A percentile compares a stretch with the other conserved stretches of the same genome.
phyloP scores from a whole-genome alignment of 2,329 filamentous ascomycete species.

The Alternaria triticina region DNA sequence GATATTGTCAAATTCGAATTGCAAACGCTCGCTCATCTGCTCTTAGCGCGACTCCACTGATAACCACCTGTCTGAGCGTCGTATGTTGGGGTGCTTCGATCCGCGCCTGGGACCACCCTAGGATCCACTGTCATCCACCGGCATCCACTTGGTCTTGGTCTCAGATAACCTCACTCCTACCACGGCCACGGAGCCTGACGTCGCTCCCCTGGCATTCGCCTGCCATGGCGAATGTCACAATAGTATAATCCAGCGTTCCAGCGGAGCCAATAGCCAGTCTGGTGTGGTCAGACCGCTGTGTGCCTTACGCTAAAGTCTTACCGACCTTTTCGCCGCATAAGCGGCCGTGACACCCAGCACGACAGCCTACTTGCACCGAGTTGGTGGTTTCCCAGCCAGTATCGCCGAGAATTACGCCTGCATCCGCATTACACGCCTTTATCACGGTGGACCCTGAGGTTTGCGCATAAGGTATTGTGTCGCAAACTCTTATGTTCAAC shows the following conservation, averaged over 20 bases:
- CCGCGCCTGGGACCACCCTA: slow-evolving; percentile 6
- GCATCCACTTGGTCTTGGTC: slow-evolving; percentile 7
- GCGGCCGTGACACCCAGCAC: slow-evolving; percentile 6
- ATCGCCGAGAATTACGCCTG: slow-evolving; percentile 2
- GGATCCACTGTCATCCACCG: slow-evolving; percentile 4
- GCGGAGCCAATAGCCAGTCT: neutral
- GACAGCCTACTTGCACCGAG: slow-evolving; percentile 6
- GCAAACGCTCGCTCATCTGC: slow-evolving; percentile 4
- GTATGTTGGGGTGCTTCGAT: slow-evolving; percentile 16
- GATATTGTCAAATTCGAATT: slow-evolving; percentile 10
- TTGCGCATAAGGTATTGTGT: neutral
- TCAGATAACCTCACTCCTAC: neutral
- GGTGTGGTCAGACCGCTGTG: neutral
- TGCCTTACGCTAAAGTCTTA: slow-evolving; percentile 8
- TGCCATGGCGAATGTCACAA: neutral
- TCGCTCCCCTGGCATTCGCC: neutral
- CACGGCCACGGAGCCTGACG: neutral
- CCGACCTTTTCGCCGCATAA: slow-evolving; percentile 1
- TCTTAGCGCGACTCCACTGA: slow-evolving; percentile 24
- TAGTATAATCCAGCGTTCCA: neutral
- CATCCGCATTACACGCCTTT: neutral
- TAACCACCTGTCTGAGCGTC: slow-evolving; percentile 18
- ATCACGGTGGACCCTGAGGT: neutral
- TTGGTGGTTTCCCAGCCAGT: neutral
- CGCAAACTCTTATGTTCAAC: neutral